Base-by-base conservation (phyloP, 108 stramenopile species). In the Nitzschia inconspicua region DNA sequence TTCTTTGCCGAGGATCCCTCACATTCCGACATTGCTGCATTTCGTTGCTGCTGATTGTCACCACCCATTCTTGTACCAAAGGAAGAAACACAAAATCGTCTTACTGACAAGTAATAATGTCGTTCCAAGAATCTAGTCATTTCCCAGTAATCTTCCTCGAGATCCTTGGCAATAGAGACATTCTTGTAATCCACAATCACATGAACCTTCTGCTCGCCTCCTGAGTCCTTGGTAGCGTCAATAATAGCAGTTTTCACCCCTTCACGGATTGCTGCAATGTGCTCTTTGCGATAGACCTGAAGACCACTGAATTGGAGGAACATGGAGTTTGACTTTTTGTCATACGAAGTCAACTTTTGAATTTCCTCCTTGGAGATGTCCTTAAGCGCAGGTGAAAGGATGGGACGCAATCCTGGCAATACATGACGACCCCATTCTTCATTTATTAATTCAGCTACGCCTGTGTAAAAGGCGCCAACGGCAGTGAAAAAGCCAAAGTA, bases 371-470 rank as follows among this genome's bases (percentile, higher is more conserved):
- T 40, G 24, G 63, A 28, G 42, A 65, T 65, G 25, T 16, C 40
- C 22, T 56, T 22, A 1, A 52, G 53, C 43, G 54, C 50, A 4
- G 63, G 63, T 34, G 53, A 1, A 56, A 3, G 39, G 42, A 42
- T 40, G 4, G 63, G 63, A 0, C 7, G 25, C 54, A 65, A 18
- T 19, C 63, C 63, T 2, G 63, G 63, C 14, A 65, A 43, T 1
- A 65, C 36, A 35, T 41, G 52, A 8, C 63, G 63, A 25, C 66
- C 66, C 26, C 43, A 67, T 36, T 59, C 57, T 48, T 67, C 66
- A 48, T 67, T 67, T 44, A 67, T 43, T 13, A 67, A 19, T 47
- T 67, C 66, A 24, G 66, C 66, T 4, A 59, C 47, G 13, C 57
- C 66, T 13, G 57, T 57, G 23, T 59, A 67, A 20, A 47, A 59